Conservation (phyloP, 371 early-diverging fungal genomes). For the Haplosporangium sp. region DNA sequence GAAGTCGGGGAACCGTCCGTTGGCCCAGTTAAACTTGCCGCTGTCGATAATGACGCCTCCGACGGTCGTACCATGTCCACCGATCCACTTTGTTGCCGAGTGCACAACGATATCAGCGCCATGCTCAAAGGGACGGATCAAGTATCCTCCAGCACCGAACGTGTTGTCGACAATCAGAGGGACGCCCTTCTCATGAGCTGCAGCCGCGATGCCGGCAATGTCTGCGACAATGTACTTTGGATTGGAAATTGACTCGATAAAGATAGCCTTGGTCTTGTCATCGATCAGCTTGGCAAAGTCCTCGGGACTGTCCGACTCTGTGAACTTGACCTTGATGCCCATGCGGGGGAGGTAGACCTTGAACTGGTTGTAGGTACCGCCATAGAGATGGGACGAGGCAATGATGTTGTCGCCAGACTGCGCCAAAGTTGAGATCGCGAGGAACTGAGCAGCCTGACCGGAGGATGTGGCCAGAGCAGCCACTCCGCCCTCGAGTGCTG, state of each 20-base stretch:
- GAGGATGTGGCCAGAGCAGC: conserved; percentile 68
- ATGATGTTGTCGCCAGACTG: conserved; percentile 88
- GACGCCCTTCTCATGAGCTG: conserved; percentile 85
- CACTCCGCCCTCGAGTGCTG: conserved; percentile 87
- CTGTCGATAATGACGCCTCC: conserved; percentile 89
- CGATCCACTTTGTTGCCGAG: conserved; percentile 94
- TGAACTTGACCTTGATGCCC: conserved; percentile 84
- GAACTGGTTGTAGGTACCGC: conserved; percentile 91
- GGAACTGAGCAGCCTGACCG: conserved; percentile 89
- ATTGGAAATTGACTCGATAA: conserved; percentile 90
- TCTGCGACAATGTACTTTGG: conserved; percentile 89
- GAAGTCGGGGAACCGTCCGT: conserved; percentile 88
- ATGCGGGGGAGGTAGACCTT: conserved; percentile 84
- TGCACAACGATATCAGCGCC: conserved; percentile 94
- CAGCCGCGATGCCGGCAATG: conserved; percentile 78
- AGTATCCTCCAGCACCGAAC: conserved; percentile 92
- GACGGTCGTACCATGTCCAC: conserved; percentile 86
- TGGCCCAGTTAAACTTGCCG: conserved; percentile 89
- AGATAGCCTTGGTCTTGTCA: conserved; percentile 86
- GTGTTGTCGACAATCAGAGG: conserved; percentile 90
- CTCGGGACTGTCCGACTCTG: conserved; percentile 74
- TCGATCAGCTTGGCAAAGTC: conserved; percentile 81
- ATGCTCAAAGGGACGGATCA: conserved; percentile 84
- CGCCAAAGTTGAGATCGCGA: conserved; percentile 79
- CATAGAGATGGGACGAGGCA: conserved; percentile 80